These are phyloP conservation scores for Gastrolobium bilobum DNA, from an alignment of 306 rosid genomes.

Conservation along the genomic window DNA sequence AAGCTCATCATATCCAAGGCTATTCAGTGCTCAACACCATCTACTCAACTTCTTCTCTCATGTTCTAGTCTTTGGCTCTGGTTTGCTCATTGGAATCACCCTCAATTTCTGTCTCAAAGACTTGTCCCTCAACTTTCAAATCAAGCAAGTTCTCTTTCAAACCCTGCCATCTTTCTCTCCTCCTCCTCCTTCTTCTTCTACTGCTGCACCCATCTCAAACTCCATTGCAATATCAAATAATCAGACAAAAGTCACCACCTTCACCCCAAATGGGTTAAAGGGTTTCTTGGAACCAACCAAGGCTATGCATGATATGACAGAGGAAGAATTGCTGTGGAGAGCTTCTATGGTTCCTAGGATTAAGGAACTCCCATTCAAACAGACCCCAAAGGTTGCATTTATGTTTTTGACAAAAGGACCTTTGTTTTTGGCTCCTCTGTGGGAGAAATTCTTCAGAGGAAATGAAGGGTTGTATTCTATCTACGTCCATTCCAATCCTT, in stretches of 20 bases:
- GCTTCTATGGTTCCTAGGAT: not conserved
- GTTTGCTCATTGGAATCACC: slow-evolving; percentile 63
- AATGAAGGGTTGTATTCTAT: not conserved
- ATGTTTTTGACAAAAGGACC: not conserved
- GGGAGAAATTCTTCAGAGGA: too few species aligned
- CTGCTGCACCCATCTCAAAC: not conserved
- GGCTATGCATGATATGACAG: not conserved
- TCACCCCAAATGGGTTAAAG: not conserved
- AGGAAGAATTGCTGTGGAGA: not conserved
- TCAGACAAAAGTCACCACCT: not conserved
- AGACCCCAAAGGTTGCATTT: not conserved
- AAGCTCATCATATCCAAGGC: not conserved
- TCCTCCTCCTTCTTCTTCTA: not conserved
- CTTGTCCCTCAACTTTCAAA: slow-evolving; percentile 41
- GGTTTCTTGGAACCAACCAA: slow-evolving; percentile 27
- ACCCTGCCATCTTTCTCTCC: not conserved
- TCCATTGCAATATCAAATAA: not conserved
- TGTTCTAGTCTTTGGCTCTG: slow-evolving; percentile 60
- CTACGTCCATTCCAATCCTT: not conserved
- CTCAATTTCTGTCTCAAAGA: slow-evolving; percentile 50
- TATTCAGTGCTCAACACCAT: slow-evolving; percentile 9
- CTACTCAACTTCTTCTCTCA: slow-evolving; percentile 50
- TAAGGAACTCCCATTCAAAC: not conserved
- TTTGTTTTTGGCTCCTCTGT: not conserved
- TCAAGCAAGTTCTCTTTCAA: not conserved